Percentiles rank a stretch among this genome's conserved stretches.
Evolutionary conservation across 225 moss, liverwort and hornwort species (phyloP).

Genomic region (Polytrichum formosum): DNA sequence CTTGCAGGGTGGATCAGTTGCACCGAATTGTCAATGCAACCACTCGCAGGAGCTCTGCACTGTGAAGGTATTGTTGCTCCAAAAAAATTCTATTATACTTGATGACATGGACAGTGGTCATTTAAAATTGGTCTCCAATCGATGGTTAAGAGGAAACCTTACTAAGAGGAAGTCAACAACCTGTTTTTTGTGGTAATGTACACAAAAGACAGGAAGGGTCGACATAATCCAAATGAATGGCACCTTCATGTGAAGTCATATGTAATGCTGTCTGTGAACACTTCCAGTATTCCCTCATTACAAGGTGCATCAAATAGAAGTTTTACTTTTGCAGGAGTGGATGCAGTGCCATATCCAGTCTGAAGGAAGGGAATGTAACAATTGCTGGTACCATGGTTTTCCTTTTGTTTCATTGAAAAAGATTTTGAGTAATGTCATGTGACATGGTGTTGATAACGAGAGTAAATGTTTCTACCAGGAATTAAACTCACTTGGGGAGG

Average conservation of each 20-base stretch:
- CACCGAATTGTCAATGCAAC: neutral
- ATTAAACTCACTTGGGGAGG: neutral
- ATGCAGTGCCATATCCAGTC: neutral
- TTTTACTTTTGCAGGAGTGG: neutral
- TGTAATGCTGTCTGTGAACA: neutral
- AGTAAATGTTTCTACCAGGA: constrained; percentile 13
- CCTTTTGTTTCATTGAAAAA: neutral
- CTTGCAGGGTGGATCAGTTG: constrained; percentile 2
- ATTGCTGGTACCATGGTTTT: constrained; percentile 3
- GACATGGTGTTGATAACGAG: neutral
- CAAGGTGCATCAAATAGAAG: neutral
- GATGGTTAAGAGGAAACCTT: no score
- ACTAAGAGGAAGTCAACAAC: no score
- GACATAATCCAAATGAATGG: no score
- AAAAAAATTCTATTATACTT: neutral
- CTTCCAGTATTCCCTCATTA: neutral
- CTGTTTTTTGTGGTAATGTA: no score
- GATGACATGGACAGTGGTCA: no score
- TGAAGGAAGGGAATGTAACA: neutral
- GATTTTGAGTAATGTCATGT: neutral
- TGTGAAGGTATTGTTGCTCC: neutral
- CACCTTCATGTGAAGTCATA: neutral
- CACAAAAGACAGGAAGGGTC: no score
- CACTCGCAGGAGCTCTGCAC: neutral
- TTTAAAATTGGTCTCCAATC: no score